phyloP scores from a whole-genome alignment of 331 rosid species.

The Acacia pycnantha region DNA sequence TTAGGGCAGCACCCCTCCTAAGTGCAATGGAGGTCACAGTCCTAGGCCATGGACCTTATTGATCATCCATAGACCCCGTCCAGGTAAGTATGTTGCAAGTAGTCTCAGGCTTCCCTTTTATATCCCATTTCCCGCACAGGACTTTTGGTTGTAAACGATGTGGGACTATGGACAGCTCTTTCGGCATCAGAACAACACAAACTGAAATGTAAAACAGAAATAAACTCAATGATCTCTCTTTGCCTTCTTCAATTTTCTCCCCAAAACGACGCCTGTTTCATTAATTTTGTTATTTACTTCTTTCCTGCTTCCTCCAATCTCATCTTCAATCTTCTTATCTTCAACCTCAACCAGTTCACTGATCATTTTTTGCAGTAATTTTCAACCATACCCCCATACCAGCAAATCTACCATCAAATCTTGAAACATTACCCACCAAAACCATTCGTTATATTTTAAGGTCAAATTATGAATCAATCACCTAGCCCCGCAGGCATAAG shows the following conservation, averaged over 20 bases:
- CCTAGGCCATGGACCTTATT: not conserved
- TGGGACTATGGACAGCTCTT: not conserved
- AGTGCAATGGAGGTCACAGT: not conserved
- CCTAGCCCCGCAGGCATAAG: constrained; percentile 40
- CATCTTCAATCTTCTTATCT: constrained; percentile 42
- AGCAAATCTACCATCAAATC: constrained; percentile 65
- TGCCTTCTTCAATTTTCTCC: too few relatives aligned
- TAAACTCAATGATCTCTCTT: too few relatives aligned
- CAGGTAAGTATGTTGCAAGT: not conserved
- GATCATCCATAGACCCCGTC: not conserved
- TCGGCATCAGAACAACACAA: not conserved
- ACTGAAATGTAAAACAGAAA: not conserved
- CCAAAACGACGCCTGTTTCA: constrained; percentile 40
- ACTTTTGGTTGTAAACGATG: not conserved
- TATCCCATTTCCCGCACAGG: not conserved
- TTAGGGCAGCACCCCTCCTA: not conserved
- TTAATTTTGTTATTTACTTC: constrained; percentile 38
- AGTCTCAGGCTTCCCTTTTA: not conserved
- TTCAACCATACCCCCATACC: too few relatives aligned
- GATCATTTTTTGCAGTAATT: too few relatives aligned
- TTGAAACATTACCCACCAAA: constrained; percentile 36
- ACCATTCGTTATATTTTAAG: constrained; percentile 29
- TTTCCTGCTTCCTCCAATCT: constrained; percentile 54
- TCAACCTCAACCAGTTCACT: constrained; percentile 68
- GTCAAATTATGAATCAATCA: constrained; percentile 37